Base-by-base conservation (phyloP, 257 asterid species). In the Sherardia arvensis region DNA sequence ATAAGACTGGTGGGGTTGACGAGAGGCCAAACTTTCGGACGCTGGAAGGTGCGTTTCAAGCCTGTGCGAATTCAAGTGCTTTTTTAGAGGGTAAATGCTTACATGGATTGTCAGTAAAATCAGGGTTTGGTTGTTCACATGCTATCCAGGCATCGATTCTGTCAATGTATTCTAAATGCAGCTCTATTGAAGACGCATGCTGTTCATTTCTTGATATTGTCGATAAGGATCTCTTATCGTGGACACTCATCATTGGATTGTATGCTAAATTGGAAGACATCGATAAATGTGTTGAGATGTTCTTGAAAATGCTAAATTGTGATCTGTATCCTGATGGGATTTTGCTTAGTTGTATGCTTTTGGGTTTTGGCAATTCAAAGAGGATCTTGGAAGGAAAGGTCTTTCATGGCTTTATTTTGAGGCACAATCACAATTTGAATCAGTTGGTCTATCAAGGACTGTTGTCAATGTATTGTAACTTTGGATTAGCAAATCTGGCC, bases 31-130 rank as follows among this genome's bases (percentile, higher is more conserved):
- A 85, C 83, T 76, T 29, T 27, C 78, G 95, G 66, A 85, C 95
- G 1, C 62, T 90, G 33, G 94, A 82, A 74, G 97, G 95, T 27
- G 94, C 92, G 12, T 82, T 90, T 33, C 94, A 85, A 76, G 95
- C 97, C 61, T 90, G 95, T 77, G 96, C 87, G 57, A 78, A 77
- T 73, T 63, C 79, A 71, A 56, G 79, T 71, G 82, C 83, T 32
- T 71, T 87, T 69, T 40, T 53, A 23, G 86, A 75, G 75, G 96
- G 96, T 59, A 81, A 69, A 63, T 84, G 96, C 69, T 82, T 87
- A 73, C 97, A 90, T 59, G 88, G 85, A 0, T 71, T 87, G 64
- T 78, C 80, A 0, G 34, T 85, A 38, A 90, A 90, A 73, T 60
- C 64, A 26, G 95, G 95, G 45, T 62, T 77, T 65, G 59, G 64